phyloP scores from a whole-genome alignment of 1,284 basidiomycete genomes.

The Heterobasidion annosum region DNA sequence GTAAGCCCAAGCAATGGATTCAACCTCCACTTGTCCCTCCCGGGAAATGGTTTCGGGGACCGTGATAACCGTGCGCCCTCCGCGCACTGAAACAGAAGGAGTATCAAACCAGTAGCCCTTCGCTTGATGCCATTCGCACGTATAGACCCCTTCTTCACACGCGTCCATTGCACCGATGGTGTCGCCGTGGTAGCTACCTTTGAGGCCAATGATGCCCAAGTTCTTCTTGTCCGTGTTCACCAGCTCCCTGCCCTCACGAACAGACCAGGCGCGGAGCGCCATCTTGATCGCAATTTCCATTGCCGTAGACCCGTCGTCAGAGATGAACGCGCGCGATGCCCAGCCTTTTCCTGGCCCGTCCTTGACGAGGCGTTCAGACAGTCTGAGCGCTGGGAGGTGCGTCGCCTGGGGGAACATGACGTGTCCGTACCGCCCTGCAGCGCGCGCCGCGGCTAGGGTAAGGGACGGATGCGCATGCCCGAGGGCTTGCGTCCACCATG shows the following conservation, averaged over 20 bases:
- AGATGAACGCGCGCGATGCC: constrained; percentile 89
- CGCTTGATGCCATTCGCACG: constrained; percentile 93
- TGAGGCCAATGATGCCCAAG: constrained; percentile 80
- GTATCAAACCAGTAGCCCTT: constrained; percentile 94
- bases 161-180: constrained; percentile 99
- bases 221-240: constrained; percentile 31
- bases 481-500: constrained; percentile 97
- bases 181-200: constrained; percentile 96
- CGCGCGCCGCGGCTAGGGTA: constrained; percentile 80
- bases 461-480: constrained; percentile 79
- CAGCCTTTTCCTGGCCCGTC: constrained; percentile 78
- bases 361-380: constrained; percentile 65
- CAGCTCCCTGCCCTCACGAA: constrained; percentile 19
- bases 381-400: constrained; percentile 76
- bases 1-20: constrained; percentile 61
- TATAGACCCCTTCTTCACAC: constrained; percentile 85
- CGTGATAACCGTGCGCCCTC: constrained; percentile 51
- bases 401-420: constrained; percentile 92
- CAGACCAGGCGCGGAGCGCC: constrained; percentile 74
- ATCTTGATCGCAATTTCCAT: constrained; percentile 98
- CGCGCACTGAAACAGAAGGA: constrained; percentile 64
- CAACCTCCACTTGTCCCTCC: constrained; percentile 16
- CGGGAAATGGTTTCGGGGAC: constrained; percentile 42
- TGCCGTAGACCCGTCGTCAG: constrained; percentile 91
- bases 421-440: constrained; percentile 92